Conservation (phyloP, 179 eudicot species). For the Camellia oleifera region DNA sequence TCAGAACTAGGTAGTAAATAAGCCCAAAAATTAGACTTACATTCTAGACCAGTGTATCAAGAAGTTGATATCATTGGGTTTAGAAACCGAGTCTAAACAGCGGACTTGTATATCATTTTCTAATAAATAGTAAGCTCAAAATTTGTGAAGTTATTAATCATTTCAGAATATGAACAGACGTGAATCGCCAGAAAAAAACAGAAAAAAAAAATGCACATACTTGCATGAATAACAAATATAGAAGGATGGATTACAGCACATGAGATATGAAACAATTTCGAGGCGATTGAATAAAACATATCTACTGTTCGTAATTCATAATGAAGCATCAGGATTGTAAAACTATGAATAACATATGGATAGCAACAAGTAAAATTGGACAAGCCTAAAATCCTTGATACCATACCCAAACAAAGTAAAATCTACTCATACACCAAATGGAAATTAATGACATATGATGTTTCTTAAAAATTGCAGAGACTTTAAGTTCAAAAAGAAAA, state of each 20-base stretch:
- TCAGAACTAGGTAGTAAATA: too few species aligned
- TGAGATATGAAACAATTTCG: not conserved
- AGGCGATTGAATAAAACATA: not conserved
- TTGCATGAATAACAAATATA: not conserved
- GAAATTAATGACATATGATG: not conserved
- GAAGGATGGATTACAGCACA: not conserved
- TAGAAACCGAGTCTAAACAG: too few species aligned
- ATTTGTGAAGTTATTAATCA: not conserved
- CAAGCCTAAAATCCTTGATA: not conserved
- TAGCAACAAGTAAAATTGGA: not conserved
- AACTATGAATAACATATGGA: not conserved
- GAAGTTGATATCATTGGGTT: too few species aligned
- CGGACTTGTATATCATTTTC: too few species aligned
- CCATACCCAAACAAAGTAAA: not conserved
- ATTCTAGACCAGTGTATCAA: too few species aligned
- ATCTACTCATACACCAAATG: not conserved
- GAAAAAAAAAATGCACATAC: not conserved
- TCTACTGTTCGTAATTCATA: not conserved
- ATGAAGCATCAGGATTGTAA: not conserved
- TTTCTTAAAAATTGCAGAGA: not conserved
- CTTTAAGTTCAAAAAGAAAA: not conserved
- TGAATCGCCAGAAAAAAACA: not conserved
- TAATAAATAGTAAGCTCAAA: not conserved
- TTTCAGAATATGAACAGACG: not conserved
- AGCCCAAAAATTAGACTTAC: too few species aligned